Evolutionary conservation across 805 yeast genomes (phyloP).

Genomic region (Candida maltosa): DNA sequence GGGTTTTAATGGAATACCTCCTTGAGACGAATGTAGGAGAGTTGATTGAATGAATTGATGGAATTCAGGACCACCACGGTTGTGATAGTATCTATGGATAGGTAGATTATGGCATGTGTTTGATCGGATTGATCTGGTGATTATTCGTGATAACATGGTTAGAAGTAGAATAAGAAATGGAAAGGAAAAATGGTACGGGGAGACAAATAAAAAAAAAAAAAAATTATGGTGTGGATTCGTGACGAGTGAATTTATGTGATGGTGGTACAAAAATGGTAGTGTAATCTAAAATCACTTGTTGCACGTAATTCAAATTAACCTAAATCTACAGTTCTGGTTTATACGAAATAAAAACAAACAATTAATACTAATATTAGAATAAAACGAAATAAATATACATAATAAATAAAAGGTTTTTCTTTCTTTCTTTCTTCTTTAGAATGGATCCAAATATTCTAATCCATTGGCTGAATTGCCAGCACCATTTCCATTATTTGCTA

Average conservation of each 20-base stretch:
- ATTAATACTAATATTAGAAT: too few species aligned
- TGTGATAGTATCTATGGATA: neutral
- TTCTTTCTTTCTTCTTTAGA: too few species aligned
- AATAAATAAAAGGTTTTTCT: too few species aligned
- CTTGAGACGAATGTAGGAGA: neutral
- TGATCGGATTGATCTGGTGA: neutral
- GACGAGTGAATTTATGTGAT: neutral
- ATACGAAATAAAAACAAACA: too few species aligned
- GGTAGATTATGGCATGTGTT: neutral
- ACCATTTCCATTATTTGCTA: neutral
- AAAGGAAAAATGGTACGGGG: constrained; percentile 1
- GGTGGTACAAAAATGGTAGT: too few species aligned
- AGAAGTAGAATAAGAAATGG: too few species aligned
- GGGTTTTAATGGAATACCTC: neutral
- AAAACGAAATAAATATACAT: too few species aligned
- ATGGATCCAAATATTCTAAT: constrained; percentile 24
- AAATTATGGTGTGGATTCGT: neutral
- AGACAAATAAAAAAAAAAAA: neutral
- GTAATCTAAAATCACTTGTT: too few species aligned
- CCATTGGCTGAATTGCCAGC: too few species aligned
- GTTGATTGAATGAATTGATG: constrained; percentile 2
- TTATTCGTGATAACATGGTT: too few species aligned
- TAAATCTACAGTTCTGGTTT: too few species aligned
- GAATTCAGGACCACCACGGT: neutral
- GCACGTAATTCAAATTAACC: too few species aligned